These are phyloP conservation scores for Hypomyces perniciosus DNA, from an alignment of 2,329 filamentous ascomycete species.

Conservation along the genomic window DNA sequence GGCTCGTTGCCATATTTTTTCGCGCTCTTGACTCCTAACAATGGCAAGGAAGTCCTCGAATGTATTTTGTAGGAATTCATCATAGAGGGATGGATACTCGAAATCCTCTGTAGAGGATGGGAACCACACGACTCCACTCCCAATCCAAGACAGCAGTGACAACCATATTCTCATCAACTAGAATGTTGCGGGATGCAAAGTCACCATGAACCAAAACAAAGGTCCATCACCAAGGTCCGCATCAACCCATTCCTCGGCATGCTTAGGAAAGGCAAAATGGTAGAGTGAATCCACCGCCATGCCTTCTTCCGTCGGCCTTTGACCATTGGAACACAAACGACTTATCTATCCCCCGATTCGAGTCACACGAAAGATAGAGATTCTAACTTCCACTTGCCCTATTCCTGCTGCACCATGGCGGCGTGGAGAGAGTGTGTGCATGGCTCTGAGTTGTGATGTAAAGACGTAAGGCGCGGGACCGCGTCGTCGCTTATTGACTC, in stretches of 20 bases:
- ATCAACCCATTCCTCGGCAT: conserved; percentile 10
- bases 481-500: too few relatives aligned
- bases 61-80: background rate
- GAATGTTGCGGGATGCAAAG: conserved; percentile 10
- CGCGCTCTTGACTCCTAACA: background rate
- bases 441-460: too few relatives aligned
- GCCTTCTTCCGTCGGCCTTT: background rate
- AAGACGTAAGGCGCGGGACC: too few relatives aligned
- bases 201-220: conserved; percentile 14
- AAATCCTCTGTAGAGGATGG: background rate
- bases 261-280: conserved; percentile 9
- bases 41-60: background rate
- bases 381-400: too few relatives aligned
- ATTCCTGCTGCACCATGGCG: too few relatives aligned
- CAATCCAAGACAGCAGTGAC: conserved; percentile 13
- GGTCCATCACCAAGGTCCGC: conserved; percentile 7
- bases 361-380: too few relatives aligned
- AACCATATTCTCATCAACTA: conserved; percentile 11
- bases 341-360: too few relatives aligned
- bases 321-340: too few relatives aligned
- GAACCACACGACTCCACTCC: conserved; percentile 17
- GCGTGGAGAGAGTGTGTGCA: too few relatives aligned
- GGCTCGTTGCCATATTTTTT: background rate
- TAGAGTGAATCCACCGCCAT: conserved; percentile 11
- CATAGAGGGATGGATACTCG: background rate